A percentile compares a stretch with the other conserved stretches of the same genome.
Evolutionary conservation across 2,329 filamentous ascomycete species (phyloP).

Genomic region (Ilyonectria mors-panacis): DNA sequence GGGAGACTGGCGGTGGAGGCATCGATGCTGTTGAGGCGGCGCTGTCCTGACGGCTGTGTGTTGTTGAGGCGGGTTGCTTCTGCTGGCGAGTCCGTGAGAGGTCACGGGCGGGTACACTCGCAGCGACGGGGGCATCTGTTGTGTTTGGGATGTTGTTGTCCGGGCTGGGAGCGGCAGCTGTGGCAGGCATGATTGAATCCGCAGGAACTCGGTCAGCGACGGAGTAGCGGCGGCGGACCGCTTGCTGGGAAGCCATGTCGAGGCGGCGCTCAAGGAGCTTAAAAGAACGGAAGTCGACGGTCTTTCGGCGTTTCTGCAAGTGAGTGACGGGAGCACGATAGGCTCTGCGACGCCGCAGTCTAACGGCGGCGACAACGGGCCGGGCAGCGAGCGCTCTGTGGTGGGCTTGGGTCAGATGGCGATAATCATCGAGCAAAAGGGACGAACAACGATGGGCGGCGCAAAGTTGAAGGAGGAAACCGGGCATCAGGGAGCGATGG

Average conservation of each 20-base stretch:
- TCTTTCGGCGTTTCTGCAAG: slow-evolving; percentile 54
- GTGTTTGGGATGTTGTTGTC: slow-evolving; percentile 30
- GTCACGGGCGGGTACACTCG: slow-evolving; percentile 31
- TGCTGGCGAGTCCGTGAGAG: slow-evolving; percentile 31
- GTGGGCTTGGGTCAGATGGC: slow-evolving; percentile 56
- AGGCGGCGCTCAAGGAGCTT: slow-evolving; percentile 42
- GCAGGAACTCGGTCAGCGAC: slow-evolving; percentile 54
- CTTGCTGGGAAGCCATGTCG: slow-evolving; percentile 55
- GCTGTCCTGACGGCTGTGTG: slow-evolving; percentile 37
- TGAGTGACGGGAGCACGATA: slow-evolving; percentile 55
- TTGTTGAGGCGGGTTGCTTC: slow-evolving; percentile 27
- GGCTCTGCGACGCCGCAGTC: slow-evolving; percentile 56
- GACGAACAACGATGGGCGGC: slow-evolving; percentile 62
- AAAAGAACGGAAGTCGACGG: slow-evolving; percentile 52
- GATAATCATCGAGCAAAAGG: slow-evolving; percentile 62
- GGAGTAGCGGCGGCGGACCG: slow-evolving; percentile 58
- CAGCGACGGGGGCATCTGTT: slow-evolving; percentile 30
- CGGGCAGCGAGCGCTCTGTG: slow-evolving; percentile 61
- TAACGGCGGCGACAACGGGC: slow-evolving; percentile 59
- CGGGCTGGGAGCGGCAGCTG: slow-evolving; percentile 43
- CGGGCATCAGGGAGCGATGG: slow-evolving; percentile 61
- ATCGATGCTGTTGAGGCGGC: slow-evolving; percentile 46
- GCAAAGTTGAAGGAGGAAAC: slow-evolving; percentile 63
- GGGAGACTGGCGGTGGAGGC: slow-evolving; percentile 56
- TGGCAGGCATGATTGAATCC: slow-evolving; percentile 45